Base-by-base conservation (phyloP, 1,284 basidiomycete species). In the Ceratobasidium sp. region DNA sequence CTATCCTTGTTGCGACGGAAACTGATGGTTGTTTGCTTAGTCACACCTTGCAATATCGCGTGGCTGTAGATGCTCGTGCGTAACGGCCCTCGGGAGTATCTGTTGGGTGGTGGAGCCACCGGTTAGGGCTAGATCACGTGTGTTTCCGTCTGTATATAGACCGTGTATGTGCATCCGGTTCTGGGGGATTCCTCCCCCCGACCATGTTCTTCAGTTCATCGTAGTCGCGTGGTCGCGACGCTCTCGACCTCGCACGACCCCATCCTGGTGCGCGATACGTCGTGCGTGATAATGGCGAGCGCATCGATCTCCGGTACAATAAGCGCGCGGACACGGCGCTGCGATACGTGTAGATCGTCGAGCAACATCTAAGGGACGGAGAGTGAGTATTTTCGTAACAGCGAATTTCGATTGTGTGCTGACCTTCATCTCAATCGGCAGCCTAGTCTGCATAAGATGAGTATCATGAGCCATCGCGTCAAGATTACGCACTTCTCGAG, bases 281-380 rank as follows among this genome's bases (percentile, higher is more conserved):
- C 68, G 95, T 99, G 78, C 93, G 97, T 78, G 98, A 99, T 84
- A 99, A 96, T 0, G 97, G 97, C 57, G 98, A 99, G 85, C 94
- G 98, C 80, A 97, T 99, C 82, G 98, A 99, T 85, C 85, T 99
- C 82, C 92, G 97, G 80, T 99, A 99, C 87, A 96, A 97, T 84
- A 96, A 97, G 85, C 93, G 96, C n/a, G 93, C 95, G n/a, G 96
- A 98, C 83, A 96, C 96, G 20, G 96, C 97, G 83, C 87, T 99
- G 80, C 97, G 99, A 84, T 98, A 96, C 82, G 98, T 98, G 0
- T 99, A 98, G 98, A 95, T 99, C 75, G 98, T 99, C 5, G 98
- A 99, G 86, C 89, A 98, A 40, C 98, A 99, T 87, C 86, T 99
- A 80, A 97, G 96, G 86, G 95, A 99, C 82, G 98, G 98, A 88